Evolutionary conservation across 352 stramenopile genomes (phyloP).

Genomic region (Phytophthora sojae): DNA sequence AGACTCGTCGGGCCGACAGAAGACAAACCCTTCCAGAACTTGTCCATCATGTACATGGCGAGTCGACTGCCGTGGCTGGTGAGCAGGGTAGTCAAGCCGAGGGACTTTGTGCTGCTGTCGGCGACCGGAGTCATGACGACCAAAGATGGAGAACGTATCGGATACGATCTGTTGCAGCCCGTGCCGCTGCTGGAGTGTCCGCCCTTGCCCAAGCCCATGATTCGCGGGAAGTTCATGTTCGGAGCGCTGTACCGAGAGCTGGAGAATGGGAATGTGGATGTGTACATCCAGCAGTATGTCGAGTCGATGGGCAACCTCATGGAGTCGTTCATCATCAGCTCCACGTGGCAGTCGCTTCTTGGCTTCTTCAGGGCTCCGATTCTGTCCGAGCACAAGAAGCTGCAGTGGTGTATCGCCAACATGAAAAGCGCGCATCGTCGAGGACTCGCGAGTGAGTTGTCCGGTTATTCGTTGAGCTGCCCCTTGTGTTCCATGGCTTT

Average conservation of each 20-base stretch:
- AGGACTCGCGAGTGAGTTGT: conserved; percentile 24
- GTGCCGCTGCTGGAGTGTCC: conserved; percentile 43
- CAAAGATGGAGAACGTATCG: conserved; percentile 49
- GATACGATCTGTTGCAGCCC: conserved; percentile 65
- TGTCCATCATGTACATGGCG: conserved; percentile 58
- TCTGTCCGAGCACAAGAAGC: conserved; percentile 41
- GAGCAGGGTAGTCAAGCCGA: conserved; percentile 49
- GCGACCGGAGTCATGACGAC: conserved; percentile 48
- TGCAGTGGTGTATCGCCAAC: conserved; percentile 45
- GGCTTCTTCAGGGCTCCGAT: conserved; percentile 34
- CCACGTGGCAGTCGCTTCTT: conserved; percentile 36
- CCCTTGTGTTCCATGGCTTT: conserved; percentile 29
- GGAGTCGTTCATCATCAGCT: conserved; percentile 33
- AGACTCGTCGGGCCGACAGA: conserved; percentile 51
- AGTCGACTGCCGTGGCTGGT: conserved; percentile 46
- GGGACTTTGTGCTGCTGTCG: conserved; percentile 55
- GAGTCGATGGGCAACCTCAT: conserved; percentile 38
- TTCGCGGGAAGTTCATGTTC: conserved; percentile 46
- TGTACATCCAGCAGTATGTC: conserved; percentile 47
- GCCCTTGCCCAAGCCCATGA: conserved; percentile 34
- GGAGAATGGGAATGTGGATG: conserved; percentile 39
- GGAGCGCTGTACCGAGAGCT: conserved; percentile 42
- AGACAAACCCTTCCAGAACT: conserved; percentile 51
- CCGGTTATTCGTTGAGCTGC: conserved; percentile 27
- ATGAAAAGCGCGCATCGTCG: conserved; percentile 31